Base-by-base conservation (phyloP, 331 rosid genomes). In the Cydonia oblonga region DNA sequence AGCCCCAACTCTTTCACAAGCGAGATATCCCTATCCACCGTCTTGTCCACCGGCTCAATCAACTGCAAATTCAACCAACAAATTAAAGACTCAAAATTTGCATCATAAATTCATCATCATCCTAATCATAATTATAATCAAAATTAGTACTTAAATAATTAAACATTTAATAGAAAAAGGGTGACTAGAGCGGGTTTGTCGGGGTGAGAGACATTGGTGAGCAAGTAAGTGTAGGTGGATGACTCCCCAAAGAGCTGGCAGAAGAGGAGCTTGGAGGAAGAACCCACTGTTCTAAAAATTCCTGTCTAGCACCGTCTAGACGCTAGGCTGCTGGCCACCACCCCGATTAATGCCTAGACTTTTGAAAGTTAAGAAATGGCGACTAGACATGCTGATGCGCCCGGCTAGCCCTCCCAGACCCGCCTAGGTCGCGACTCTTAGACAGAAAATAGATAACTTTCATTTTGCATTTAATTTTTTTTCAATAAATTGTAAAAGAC, bases 31-130 rank as follows among this genome's bases (percentile, higher is more conserved):
- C 96, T 87, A 52, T 95, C 96, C 75, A 90, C 93, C 29, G 90
- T 90, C 73, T 35, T 90, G 84, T 95, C 99, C 16, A 95, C 96
- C n/a, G 96, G 96, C 68, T 95, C 97, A 79, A 91, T 95, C 96
- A 95, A 80, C 97, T 95, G 81, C 72, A 70, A 25, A 69, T 14
- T 18, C 64, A 42, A 40, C 15, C 64, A 38, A 19, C 42, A 35
- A 35, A 53, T 53, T 53, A 53, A 53, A 53, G 9, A 53, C 59
- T 25, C 22, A 19, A 53, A 53, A 53, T 53, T 53, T 8, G 12
- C 59, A 53, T 53, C 11, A 44, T n/a, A 8, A 3, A 2, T 35
- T 35, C 40, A n/a, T 52, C 20, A 53, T 53, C 22, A 66, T 24
- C 75, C 19, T 14, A 61, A 72, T n/a, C 25, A 60, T 30, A 20